Base-by-base conservation (phyloP, 2,329 filamentous ascomycete species). In the Sodiomyces alkalinus region DNA sequence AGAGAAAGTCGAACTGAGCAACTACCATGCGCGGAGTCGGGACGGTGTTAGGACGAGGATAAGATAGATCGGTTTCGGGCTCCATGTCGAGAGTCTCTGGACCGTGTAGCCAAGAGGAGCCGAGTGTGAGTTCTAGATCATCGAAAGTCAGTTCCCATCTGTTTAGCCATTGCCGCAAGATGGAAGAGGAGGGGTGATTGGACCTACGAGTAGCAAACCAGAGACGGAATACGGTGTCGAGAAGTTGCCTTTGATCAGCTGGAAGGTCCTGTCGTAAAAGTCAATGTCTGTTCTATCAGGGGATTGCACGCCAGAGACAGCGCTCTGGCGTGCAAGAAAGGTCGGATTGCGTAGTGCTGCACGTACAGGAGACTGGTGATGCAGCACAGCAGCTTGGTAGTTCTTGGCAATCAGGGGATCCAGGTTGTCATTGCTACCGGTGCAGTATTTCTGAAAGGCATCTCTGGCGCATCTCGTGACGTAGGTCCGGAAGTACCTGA, bases 201-300 rank as follows among this genome's bases (percentile, higher is more conserved):
- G 15, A 51, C 61, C 40, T 39, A 66, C 63, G 48, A 9, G 54
- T 54, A 4, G 55, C 56, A 36, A 64, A 59, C 58, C 59, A 64
- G 2, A 66, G 37, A 4, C 42, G 39, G 13, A 65, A 55, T 4
- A 60, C 45, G 7, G 51, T 51, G 2, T 34, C 32, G n/a, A 66
- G 33, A 7, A 64, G 50, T 1, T 37, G 29, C 19, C 46, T 44
- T 19, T 57, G 48, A 10, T 39, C 33, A 25, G 23, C 7, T 3
- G 23, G 15, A 4, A 17, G 7, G 6, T 7, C 2, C 23, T 25
- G 23, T 6, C 7, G 12, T n/a, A 4, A 4, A n/a, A 8, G 22
- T 24, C 22, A 24, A 11, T 4, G n/a, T 9, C 7, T 24, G 22
- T 10, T 4, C 22, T 4, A 16, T n/a, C n/a, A n/a, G n/a, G n/a